Conservation (phyloP, 352 stramenopile genomes). For the Achlya hypogyna region DNA sequence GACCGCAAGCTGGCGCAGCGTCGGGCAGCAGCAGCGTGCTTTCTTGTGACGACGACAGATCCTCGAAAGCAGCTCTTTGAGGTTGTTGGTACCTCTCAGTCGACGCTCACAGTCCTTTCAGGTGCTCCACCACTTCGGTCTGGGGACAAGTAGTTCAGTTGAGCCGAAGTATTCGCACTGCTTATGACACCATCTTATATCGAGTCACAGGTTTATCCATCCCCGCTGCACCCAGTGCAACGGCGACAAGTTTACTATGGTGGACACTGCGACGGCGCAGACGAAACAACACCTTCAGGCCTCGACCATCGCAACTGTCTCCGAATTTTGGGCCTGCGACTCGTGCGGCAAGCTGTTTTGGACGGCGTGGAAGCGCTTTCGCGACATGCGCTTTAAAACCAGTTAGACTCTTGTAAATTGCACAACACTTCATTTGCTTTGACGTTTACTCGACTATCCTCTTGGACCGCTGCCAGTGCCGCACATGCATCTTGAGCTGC, state of each 20-base stretch:
- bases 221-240: slow-evolving; percentile 10
- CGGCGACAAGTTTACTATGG: slow-evolving; percentile 1
- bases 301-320: neutral
- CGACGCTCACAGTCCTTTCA: neutral
- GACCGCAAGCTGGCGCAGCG: neutral
- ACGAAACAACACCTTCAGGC: neutral
- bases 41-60: slow-evolving; percentile 1
- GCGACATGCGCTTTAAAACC: slow-evolving; percentile 6
- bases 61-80: slow-evolving; percentile 6
- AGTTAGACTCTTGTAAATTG: no score
- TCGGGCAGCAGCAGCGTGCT: neutral
- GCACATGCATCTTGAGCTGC: no score
- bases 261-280: neutral
- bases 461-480: no score
- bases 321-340: slow-evolving; percentile 7
- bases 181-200: neutral
- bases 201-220: slow-evolving; percentile 4
- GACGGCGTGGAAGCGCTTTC: slow-evolving; percentile 16
- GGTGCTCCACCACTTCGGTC: slow-evolving; percentile 2
- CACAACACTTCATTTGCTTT: no score
- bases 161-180: neutral
- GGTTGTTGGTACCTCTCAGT: neutral
- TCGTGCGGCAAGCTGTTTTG: slow-evolving; percentile 12
- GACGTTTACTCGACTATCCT: no score
- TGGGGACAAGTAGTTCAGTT: neutral